Percentiles rank a stretch among this genome's conserved stretches.
Evolutionary conservation across 1,284 basidiomycete species (phyloP).

Genomic region (Chalciporus sp.): DNA sequence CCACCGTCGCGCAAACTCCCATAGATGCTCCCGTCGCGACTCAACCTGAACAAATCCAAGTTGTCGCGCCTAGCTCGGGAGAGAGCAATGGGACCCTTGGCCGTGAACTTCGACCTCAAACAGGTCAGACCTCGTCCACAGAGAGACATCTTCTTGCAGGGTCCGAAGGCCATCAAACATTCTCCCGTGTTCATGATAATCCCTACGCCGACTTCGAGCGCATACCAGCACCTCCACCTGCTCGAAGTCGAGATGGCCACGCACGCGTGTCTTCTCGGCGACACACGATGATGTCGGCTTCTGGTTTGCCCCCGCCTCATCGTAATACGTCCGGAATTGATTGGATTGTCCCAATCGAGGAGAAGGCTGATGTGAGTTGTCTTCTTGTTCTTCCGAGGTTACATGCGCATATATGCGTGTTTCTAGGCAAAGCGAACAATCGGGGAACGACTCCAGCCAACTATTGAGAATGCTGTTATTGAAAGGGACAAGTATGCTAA

Average conservation of each 20-base stretch:
- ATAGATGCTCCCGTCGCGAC: neutral
- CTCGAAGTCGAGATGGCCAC: slow-evolving; percentile 20
- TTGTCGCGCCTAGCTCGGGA: neutral
- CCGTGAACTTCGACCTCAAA: slow-evolving; percentile 2
- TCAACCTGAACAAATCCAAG: slow-evolving; percentile 5
- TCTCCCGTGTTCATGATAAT: slow-evolving; percentile 2
- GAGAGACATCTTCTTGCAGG: slow-evolving; percentile 10
- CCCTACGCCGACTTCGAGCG: slow-evolving; percentile 16
- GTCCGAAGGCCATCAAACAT: slow-evolving; percentile 3
- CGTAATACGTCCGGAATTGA: slow-evolving; percentile 22
- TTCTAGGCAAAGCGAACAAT: slow-evolving; percentile 36
- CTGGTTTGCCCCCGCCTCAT: neutral
- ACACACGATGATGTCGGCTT: neutral
- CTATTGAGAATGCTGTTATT: slow-evolving; percentile 40
- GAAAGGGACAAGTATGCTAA: slow-evolving; percentile 44
- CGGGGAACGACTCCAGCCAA: slow-evolving; percentile 47
- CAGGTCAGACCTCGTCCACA: slow-evolving; percentile 8
- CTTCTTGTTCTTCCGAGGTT: neutral
- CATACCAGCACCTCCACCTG: neutral
- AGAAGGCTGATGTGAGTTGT: slow-evolving; percentile 21
- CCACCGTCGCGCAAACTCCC: neutral
- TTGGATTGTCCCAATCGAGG: slow-evolving; percentile 30
- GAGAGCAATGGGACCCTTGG: neutral
- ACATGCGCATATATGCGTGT: neutral
- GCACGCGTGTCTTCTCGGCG: slow-evolving; percentile 13